phyloP scores from a whole-genome alignment of 345 rosid genomes.

The Pugionium dolabratum region DNA sequence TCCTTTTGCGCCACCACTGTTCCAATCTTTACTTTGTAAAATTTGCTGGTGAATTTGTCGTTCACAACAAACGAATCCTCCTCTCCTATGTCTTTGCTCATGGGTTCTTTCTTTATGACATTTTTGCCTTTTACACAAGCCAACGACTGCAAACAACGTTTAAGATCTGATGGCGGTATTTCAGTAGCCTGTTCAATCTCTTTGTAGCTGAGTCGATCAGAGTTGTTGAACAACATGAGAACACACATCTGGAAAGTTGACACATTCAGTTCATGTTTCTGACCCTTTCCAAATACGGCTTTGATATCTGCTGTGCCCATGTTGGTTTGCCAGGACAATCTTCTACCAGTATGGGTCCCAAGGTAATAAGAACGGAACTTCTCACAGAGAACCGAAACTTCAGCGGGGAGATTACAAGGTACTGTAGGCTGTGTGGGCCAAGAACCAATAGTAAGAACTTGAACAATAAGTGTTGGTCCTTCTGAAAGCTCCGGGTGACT shows the following conservation, averaged over 20 bases:
- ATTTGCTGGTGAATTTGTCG: conserved; percentile 90
- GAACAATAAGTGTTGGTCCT: conserved; percentile 86
- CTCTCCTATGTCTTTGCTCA: conserved; percentile 93
- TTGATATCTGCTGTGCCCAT: conserved; percentile 97
- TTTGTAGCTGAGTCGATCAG: conserved; percentile 79
- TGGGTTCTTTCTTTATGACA: conserved; percentile 93
- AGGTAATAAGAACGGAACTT: conserved; percentile 93
- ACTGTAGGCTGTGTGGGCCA: conserved; percentile 94
- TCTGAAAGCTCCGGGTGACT: conserved; percentile 80
- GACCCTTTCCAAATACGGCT: conserved; percentile 91
- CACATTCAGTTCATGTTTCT: conserved; percentile 95
- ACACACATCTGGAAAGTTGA: conserved; percentile 99
- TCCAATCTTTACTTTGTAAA: conserved; percentile 96
- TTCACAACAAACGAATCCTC: conserved; percentile 83
- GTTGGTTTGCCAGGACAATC: conserved; percentile 98
- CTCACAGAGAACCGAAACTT: conserved; percentile 84
- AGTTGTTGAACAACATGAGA: conserved; percentile 79
- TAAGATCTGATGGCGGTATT: conserved; percentile 82
- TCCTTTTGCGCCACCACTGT: conserved; percentile 98
- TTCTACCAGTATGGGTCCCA: conserved; percentile 93
- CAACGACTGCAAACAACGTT: conserved; percentile 89
- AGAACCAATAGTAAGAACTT: conserved; percentile 91
- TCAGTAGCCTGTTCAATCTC: conserved; percentile 95
- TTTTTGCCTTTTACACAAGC: conserved; percentile 94
- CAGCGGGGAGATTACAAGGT: conserved; percentile 88